Conservation (phyloP, 2,329 filamentous ascomycete species). For the Phoma herbarum region DNA sequence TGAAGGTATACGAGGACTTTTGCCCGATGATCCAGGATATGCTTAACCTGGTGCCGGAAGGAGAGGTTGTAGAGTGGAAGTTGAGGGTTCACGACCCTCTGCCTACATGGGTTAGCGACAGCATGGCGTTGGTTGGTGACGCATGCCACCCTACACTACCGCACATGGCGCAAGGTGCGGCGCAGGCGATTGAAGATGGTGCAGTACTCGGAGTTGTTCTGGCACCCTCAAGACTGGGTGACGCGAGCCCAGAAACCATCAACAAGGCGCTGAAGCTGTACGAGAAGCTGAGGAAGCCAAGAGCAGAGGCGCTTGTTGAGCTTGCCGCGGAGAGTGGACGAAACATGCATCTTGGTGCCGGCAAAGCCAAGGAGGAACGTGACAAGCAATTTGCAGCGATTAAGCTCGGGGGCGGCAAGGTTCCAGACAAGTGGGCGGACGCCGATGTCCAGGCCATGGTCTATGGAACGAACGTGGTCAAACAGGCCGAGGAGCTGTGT, state of each 20-base stretch:
- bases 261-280: slow-evolving; percentile 65
- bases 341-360: slow-evolving; percentile 65
- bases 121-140: slow-evolving; percentile 65
- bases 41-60: slow-evolving; percentile 68
- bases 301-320: slow-evolving; percentile 66
- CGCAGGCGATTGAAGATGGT: slow-evolving; percentile 71
- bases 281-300: slow-evolving; percentile 63
- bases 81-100: slow-evolving; percentile 69
- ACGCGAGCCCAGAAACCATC: slow-evolving; percentile 55
- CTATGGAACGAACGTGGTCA: slow-evolving; percentile 58
- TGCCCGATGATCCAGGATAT: slow-evolving; percentile 68
- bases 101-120: slow-evolving; percentile 67
- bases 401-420: slow-evolving; percentile 54
- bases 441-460: slow-evolving; percentile 60
- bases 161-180: slow-evolving; percentile 70
- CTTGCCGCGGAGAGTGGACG: slow-evolving; percentile 64
- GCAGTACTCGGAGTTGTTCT: slow-evolving; percentile 65
- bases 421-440: slow-evolving; percentile 63
- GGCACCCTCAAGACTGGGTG: slow-evolving; percentile 57
- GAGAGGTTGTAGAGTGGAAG: slow-evolving; percentile 74
- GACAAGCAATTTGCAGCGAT: slow-evolving; percentile 63
- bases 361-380: slow-evolving; percentile 66
- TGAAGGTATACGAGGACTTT: slow-evolving; percentile 67
- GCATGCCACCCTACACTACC: slow-evolving; percentile 71
- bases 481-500: slow-evolving; percentile 57